Conservation (phyloP, 2,329 filamentous ascomycete genomes). For the Arthrobotrys musiformis region DNA sequence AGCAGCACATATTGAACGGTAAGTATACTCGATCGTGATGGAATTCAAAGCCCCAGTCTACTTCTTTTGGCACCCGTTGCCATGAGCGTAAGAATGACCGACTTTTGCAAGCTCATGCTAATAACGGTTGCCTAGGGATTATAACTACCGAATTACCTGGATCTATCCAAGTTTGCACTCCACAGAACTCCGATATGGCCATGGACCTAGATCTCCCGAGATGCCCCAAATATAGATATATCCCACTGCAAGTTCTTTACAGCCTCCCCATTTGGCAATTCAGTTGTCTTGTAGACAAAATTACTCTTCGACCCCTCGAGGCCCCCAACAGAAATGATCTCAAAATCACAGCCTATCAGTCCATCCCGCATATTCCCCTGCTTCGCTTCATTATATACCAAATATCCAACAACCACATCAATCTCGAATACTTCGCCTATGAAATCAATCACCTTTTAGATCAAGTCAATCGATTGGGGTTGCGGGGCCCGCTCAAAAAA, state of each 20-base stretch:
- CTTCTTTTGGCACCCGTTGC: too few relatives aligned
- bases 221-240: not conserved
- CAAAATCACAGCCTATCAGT: not conserved
- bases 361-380: not conserved
- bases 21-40: too few relatives aligned
- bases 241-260: not conserved
- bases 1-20: not conserved
- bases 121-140: too few relatives aligned
- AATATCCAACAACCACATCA: constrained; percentile 1
- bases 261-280: constrained; percentile 1
- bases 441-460: not conserved
- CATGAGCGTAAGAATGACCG: too few relatives aligned
- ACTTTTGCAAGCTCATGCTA: too few relatives aligned
- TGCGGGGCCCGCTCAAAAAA: not conserved
- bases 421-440: not conserved
- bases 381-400: not conserved
- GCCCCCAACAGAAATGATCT: not conserved
- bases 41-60: too few relatives aligned
- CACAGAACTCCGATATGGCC: not conserved
- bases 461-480: not conserved
- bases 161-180: not conserved
- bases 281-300: not conserved
- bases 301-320: not conserved
- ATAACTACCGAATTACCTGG: not conserved
- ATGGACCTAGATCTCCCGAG: not conserved